Evolutionary conservation across 2,329 filamentous ascomycete species (phyloP).

Genomic region (Colletotrichum sp.): DNA sequence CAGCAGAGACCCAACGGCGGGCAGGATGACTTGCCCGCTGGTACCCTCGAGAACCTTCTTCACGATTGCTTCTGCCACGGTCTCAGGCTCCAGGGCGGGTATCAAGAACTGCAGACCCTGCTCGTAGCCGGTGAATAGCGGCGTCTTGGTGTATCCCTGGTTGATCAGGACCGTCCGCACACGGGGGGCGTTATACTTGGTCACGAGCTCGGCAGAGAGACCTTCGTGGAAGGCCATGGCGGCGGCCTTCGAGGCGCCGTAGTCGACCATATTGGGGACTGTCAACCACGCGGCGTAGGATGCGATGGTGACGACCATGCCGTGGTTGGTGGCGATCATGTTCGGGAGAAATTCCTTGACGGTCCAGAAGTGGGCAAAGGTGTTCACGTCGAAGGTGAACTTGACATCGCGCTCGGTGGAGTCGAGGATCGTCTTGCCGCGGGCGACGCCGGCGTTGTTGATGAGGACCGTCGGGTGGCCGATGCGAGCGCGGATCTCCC

Average conservation of each 20-base stretch:
- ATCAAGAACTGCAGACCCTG: constrained; percentile 55
- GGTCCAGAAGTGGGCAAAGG: constrained; percentile 71
- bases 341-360: constrained; percentile 69
- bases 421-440: constrained; percentile 66
- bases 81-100: constrained; percentile 62
- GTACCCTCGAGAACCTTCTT: constrained; percentile 62
- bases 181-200: constrained; percentile 64
- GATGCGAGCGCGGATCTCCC: constrained; percentile 57
- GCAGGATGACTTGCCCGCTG: constrained; percentile 62
- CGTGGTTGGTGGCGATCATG: constrained; percentile 70
- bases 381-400: constrained; percentile 75
- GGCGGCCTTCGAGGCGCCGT: constrained; percentile 70
- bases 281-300: constrained; percentile 66
- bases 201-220: constrained; percentile 60
- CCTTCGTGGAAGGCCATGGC: constrained; percentile 73
- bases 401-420: constrained; percentile 62
- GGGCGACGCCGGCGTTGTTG: constrained; percentile 73
- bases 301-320: constrained; percentile 75
- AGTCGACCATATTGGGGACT: constrained; percentile 69
- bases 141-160: constrained; percentile 66
- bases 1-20: constrained; percentile 46
- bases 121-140: constrained; percentile 63
- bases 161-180: constrained; percentile 72
- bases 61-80: constrained; percentile 68
- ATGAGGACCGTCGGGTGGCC: constrained; percentile 73